These are phyloP conservation scores for Ascochyta viciae-villosae DNA, from an alignment of 2,329 filamentous ascomycete genomes.

Conservation along the genomic window DNA sequence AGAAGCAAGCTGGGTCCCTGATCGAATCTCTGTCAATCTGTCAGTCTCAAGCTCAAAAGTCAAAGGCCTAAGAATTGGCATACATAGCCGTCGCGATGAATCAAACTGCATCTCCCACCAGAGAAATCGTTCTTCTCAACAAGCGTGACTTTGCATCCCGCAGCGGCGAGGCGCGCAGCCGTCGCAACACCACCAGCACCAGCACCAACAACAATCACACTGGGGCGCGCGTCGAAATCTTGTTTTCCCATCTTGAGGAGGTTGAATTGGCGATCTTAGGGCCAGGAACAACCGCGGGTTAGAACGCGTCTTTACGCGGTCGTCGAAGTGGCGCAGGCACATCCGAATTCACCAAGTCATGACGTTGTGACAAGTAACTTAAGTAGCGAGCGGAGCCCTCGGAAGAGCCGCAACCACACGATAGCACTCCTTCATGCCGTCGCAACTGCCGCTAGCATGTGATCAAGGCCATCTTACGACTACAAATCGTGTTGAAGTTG, in stretches of 20 bases:
- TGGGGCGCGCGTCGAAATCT: conserved; percentile 23
- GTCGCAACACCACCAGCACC: conserved; percentile 76
- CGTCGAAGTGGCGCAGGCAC: conserved; percentile 12
- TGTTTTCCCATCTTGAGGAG: conserved; percentile 16
- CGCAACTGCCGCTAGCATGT: conserved; percentile 12
- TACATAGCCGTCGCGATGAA: conserved; percentile 66
- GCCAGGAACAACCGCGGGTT: conserved; percentile 13
- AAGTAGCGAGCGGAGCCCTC: conserved; percentile 14
- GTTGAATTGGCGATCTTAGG: conserved; percentile 12
- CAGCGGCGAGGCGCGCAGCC: conserved; percentile 73
- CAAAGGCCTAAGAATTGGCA: conserved; percentile 10
- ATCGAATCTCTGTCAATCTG: conserved; percentile 65
- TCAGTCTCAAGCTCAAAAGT: conserved; percentile 3
- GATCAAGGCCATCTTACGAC: not conserved
- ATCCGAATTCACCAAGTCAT: conserved; percentile 21
- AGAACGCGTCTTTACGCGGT: conserved; percentile 17
- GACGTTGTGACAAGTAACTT: conserved; percentile 16
- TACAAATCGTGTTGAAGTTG: conserved; percentile 4
- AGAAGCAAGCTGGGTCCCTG: conserved; percentile 78
- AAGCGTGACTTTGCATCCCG: conserved; percentile 75
- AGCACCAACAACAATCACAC: conserved; percentile 61
- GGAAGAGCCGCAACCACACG: conserved; percentile 12
- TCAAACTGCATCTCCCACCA: conserved; percentile 73
- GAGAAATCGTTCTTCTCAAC: conserved; percentile 79
- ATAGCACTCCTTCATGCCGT: conserved; percentile 5